Evolutionary conservation across 202 grass and related monocot species (phyloP).

Genomic region (Panicum hallii): DNA sequence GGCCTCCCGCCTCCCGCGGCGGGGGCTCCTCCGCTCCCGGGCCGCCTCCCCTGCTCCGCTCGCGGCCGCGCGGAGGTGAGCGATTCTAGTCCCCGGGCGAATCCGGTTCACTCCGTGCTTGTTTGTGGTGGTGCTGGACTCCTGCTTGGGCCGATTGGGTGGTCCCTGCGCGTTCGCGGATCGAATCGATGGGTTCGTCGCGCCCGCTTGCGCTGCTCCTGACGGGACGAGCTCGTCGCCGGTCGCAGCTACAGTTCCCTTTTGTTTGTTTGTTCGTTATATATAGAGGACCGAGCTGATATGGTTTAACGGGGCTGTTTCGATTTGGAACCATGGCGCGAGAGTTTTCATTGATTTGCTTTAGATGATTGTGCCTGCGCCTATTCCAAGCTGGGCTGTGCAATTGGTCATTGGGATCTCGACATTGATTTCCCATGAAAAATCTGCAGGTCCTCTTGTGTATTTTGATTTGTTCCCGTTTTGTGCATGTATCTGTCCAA

Average conservation of each 20-base stretch:
- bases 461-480: not conserved
- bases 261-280: too few species aligned
- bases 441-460: not conserved
- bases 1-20: not conserved
- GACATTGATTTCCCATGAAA: not conserved
- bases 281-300: too few species aligned
- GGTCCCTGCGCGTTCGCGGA: too few species aligned
- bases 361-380: not conserved
- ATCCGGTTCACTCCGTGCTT: not conserved
- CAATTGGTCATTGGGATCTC: not conserved
- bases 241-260: too few species aligned
- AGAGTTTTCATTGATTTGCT: not conserved
- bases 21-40: not conserved
- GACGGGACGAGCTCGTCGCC: too few species aligned
- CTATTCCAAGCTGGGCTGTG: not conserved
- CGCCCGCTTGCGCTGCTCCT: too few species aligned
- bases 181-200: too few species aligned
- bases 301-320: too few species aligned
- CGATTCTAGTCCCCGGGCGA: not conserved
- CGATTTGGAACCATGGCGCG: too few species aligned
- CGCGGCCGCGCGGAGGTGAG: constrained; percentile 35
- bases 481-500: not conserved
- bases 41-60: not conserved
- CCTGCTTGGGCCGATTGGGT: too few species aligned
- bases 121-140: not conserved